Evolutionary conservation across 2,329 filamentous ascomycete genomes (phyloP), one percentile per base, ranked within the genome.

Genomic region (Waltergamsia citrina): DNA sequence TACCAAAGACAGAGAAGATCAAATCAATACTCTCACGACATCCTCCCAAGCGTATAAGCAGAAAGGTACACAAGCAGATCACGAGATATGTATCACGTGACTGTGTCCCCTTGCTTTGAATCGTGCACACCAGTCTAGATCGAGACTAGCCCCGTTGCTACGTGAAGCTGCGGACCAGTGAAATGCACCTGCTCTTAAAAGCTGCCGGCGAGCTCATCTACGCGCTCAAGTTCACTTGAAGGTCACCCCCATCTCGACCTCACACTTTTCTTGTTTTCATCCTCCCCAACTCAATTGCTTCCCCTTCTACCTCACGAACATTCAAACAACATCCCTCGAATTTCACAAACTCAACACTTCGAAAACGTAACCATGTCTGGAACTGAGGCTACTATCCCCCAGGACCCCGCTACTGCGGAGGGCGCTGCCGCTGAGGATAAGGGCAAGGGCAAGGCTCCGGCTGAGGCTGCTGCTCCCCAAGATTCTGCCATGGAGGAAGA

Each of bases 361-460:
- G 18, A 7, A n/a, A 24, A 19, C 32, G 18, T 21, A 26, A 48
- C 35, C 46, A 70, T 75, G 68, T 58, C 68, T 50, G 60, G 67
- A 44, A 71, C 69, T 60, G 59, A 60, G 43, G 52, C 62, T 45
- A 66, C 64, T 41, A 54, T 65, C 52, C 60, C 69, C 36, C 51
- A 64, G 48, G 59, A 65, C 48, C 50, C 61, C 51, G 52, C 66
- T 47, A 51, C 52, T 39, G 41, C 48, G 34, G 54, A 56, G 41
- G 54, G 50, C 47, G n/a, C n/a, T n/a, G 52, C 56, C 41, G 55
- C 71, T 41, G 69, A 76, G 50, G 63, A 68, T 58, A 94, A 94
- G 72, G 85, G 85, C 62, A 94, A 94, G 71, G 86, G 86, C 66
- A 94, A 94, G 70, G 72, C 75, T 32, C 54, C 65, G 33, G 60